These are phyloP conservation scores for Pythium plurisporium DNA, from an alignment of 352 stramenopile genomes.

Conservation along the genomic window DNA sequence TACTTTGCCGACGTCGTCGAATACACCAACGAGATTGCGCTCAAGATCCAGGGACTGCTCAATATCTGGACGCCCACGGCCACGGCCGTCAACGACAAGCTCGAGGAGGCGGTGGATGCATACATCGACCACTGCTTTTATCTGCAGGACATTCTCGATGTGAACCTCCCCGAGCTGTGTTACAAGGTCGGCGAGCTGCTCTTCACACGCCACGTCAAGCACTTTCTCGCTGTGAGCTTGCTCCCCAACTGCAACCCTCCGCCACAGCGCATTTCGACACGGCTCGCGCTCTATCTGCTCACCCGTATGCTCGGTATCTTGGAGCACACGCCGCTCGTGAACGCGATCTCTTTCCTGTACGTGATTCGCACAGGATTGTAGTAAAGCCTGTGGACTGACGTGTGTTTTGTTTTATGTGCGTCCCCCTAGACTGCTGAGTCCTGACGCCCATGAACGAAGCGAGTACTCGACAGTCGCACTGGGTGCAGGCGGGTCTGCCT, in stretches of 20 bases:
- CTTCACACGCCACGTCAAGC: constrained; percentile 64
- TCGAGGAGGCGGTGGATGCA: constrained; percentile 73
- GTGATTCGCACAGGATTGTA: constrained; percentile 1
- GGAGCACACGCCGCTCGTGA: constrained; percentile 77
- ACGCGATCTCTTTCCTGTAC: constrained; percentile 74
- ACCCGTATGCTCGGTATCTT: constrained; percentile 68
- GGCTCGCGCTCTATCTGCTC: constrained; percentile 73
- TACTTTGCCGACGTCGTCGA: constrained; percentile 83
- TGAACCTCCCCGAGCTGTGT: constrained; percentile 78
- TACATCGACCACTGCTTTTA: constrained; percentile 87
- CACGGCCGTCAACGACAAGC: constrained; percentile 50
- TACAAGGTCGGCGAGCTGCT: constrained; percentile 76
- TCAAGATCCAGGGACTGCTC: constrained; percentile 70
- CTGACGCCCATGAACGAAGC: constrained; percentile 51
- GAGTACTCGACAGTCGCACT: constrained; percentile 60
- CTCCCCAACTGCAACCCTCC: constrained; percentile 72
- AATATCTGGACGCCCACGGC: constrained; percentile 45
- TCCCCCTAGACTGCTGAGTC: constrained; percentile 40
- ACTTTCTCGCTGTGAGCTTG: constrained; percentile 64
- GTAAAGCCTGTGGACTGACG: not conserved
- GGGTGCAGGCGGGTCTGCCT: constrained; percentile 27
- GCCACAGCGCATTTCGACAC: constrained; percentile 68
- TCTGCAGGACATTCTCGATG: constrained; percentile 78
- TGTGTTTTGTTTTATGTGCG: not conserved
- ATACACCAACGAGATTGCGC: constrained; percentile 63